phyloP scores from a whole-genome alignment of 2,329 filamentous ascomycete genomes.

The Penicillium glabrum region DNA sequence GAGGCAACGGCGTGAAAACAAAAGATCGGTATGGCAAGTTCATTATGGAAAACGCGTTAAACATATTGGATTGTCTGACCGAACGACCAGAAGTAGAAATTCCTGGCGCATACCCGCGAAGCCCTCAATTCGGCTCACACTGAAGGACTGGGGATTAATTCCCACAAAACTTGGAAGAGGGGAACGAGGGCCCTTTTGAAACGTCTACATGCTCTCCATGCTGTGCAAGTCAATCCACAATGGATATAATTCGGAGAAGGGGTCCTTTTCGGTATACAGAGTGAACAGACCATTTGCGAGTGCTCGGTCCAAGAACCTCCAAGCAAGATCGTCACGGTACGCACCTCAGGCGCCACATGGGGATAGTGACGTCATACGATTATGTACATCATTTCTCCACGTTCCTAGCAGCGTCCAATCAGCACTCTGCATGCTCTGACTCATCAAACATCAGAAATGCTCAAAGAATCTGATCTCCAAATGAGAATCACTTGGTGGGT shows the following conservation, averaged over 20 bases:
- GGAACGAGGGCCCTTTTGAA: not conserved
- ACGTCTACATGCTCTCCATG: not conserved
- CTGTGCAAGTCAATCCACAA: not conserved
- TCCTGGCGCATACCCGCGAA: no score
- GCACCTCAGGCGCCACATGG: constrained; percentile 7
- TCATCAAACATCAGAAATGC: not conserved
- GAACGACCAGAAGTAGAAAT: no score
- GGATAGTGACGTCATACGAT: constrained; percentile 9
- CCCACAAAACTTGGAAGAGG: not conserved
- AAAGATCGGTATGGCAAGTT: no score
- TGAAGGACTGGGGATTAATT: no score
- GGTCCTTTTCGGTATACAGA: not conserved
- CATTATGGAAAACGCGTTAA: no score
- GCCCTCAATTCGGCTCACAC: no score
- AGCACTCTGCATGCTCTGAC: not conserved
- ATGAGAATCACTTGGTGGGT: not conserved
- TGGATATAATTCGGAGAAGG: not conserved
- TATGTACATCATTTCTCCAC: constrained; percentile 2
- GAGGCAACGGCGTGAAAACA: no score
- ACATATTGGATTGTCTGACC: no score
- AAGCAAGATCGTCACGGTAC: not conserved
- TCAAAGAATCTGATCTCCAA: not conserved
- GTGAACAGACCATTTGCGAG: not conserved
- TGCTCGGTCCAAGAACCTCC: not conserved
- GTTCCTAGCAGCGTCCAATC: constrained; percentile 10